A percentile compares a stretch with the other conserved stretches of the same genome.
Conservation (phyloP, 257 asterid species). For the Jasminum sambac region DNA sequence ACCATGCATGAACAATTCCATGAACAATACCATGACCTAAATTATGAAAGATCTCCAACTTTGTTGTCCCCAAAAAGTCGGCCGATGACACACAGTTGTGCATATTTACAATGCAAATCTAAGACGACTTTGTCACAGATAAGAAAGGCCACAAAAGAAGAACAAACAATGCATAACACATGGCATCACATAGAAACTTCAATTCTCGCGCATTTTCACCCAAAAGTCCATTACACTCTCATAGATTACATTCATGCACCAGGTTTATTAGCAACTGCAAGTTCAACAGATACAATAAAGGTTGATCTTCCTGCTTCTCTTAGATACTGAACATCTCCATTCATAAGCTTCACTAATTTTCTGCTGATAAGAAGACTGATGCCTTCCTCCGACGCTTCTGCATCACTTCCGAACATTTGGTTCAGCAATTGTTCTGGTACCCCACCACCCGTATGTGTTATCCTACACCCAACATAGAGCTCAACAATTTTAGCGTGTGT, state of each 20-base stretch:
- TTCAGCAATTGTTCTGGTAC: conserved; percentile 69
- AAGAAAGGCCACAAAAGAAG: not conserved
- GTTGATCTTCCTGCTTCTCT: conserved; percentile 81
- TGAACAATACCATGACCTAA: not conserved
- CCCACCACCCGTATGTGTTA: conserved; percentile 81
- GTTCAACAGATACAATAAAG: conserved; percentile 75
- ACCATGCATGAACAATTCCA: too few species aligned
- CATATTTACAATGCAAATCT: conserved; percentile 1
- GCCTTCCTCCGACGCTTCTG: conserved; percentile 71
- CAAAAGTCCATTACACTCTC: not conserved
- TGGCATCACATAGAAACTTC: conserved; percentile 1
- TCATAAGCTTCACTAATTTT: conserved; percentile 91
- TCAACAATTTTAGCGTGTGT: not conserved
- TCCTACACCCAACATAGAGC: conserved; percentile 41
- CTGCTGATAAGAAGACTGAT: conserved; percentile 81
- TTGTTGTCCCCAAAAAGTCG: not conserved
- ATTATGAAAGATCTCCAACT: not conserved
- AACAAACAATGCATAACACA: not conserved
- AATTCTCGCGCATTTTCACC: not conserved
- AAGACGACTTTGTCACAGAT: not conserved
- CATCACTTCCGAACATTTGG: conserved; percentile 78
- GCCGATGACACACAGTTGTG: not conserved
- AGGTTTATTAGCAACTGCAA: conserved; percentile 61
- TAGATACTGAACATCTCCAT: conserved; percentile 92
- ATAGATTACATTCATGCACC: conserved; percentile 6